Percentiles rank a stretch among this genome's conserved stretches.
phyloP scores from a whole-genome alignment of 148 eudicot genomes.

The Euryodendron excelsum region DNA sequence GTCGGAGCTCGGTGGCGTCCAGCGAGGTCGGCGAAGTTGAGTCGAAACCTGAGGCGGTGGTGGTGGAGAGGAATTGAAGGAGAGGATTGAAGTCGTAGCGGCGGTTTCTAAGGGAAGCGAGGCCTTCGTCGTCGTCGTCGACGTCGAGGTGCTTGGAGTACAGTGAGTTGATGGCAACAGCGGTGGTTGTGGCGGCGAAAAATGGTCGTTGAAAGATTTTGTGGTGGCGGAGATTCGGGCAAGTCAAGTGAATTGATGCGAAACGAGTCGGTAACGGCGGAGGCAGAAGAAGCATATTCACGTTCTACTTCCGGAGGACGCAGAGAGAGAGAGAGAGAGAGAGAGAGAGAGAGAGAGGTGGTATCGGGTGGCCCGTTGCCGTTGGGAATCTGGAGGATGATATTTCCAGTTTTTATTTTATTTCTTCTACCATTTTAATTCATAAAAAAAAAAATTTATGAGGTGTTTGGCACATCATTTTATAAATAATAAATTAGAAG shows the following conservation, averaged over 20 bases:
- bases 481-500: too few relatives aligned
- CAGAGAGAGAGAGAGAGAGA: background rate
- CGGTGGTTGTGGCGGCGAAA: constrained; percentile 19
- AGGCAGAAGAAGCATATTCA: constrained; percentile 53
- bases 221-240: constrained; percentile 21
- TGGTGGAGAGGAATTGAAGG: constrained; percentile 53
- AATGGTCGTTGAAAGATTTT: constrained; percentile 14
- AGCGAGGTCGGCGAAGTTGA: constrained; percentile 36
- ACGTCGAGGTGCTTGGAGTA: constrained; percentile 15
- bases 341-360: background rate
- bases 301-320: constrained; percentile 10
- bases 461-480: too few relatives aligned
- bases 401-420: background rate
- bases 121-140: constrained; percentile 32
- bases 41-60: constrained; percentile 14
- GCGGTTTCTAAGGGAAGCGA: constrained; percentile 20
- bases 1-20: constrained; percentile 49
- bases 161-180: constrained; percentile 23
- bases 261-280: constrained; percentile 34
- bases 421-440: too few relatives aligned
- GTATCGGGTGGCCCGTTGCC: background rate
- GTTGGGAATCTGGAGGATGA: background rate
- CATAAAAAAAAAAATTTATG: too few relatives aligned
- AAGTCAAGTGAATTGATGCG: constrained; percentile 18
- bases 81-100: constrained; percentile 81